Conservation (phyloP, 148 eudicot species). For the Drosera capensis region DNA sequence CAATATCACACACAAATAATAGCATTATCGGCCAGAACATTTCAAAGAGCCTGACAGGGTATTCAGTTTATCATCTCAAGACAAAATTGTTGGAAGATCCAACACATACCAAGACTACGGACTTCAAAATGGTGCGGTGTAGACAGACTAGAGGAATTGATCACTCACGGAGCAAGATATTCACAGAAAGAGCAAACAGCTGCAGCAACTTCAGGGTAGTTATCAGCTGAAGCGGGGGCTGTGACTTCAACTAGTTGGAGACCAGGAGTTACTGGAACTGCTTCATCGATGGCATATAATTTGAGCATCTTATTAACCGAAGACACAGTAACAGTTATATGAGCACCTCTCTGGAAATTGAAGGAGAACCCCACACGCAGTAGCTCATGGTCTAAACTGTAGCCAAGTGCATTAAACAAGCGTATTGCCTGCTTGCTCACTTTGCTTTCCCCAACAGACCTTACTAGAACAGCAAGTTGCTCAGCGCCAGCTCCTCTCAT, state of each 20-base stretch:
- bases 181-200: slow-evolving; percentile 87
- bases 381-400: slow-evolving; percentile 75
- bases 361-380: slow-evolving; percentile 72
- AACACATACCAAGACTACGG: too few species aligned
- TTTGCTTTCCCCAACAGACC: slow-evolving; percentile 77
- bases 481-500: slow-evolving; percentile 97
- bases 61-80: too few species aligned
- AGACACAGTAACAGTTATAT: slow-evolving; percentile 68
- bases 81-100: too few species aligned
- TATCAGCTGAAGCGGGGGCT: slow-evolving; percentile 77
- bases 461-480: slow-evolving; percentile 69
- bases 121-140: neutral
- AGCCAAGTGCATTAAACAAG: slow-evolving; percentile 68
- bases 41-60: too few species aligned
- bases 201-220: slow-evolving; percentile 68
- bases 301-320: slow-evolving; percentile 74
- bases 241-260: slow-evolving; percentile 92
- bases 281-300: slow-evolving; percentile 73
- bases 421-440: slow-evolving; percentile 80
- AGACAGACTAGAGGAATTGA: too few species aligned
- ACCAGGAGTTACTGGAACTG: slow-evolving; percentile 70
- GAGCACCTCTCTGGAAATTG: slow-evolving; percentile 67
- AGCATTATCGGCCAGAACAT: too few species aligned
- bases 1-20: too few species aligned
- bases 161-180: slow-evolving; percentile 90